Base-by-base conservation (phyloP, 208 protist species). In the Perkinsela sp. region DNA sequence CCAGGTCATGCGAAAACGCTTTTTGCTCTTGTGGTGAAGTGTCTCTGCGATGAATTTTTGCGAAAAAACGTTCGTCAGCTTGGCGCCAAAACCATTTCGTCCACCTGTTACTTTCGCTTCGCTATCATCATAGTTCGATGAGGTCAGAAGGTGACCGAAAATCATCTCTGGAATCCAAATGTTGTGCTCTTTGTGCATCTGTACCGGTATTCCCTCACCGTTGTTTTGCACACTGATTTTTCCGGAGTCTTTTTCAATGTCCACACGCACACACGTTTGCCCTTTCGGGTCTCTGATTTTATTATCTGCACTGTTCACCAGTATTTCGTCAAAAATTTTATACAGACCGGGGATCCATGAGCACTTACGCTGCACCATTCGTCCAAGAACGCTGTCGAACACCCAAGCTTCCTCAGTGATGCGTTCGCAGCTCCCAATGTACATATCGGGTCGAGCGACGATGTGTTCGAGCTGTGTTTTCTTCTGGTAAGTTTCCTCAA, bases 301-400 rank as follows among this genome's bases (percentile, higher is more conserved):
- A 79, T 99, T 98, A 80, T 99, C 98, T 0, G 96, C 90, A 1
- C 97, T 97, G 85, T 99, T 99, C 1, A 99, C 97, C 1, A 99
- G 79, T 74, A 99, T 99, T 80, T 99, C 98, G 76, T 99, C 98
- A 73, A 99, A 99, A 32, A 99, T 98, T 84, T 99, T 99, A 75
- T 95, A 98, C 2, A 99, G 80, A 28, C 93, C 97, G 0, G 97
- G 97, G 0, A 95, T 93, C 83, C 91, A 98, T 1, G 80, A 94
- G 70, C 95, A 88, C 70, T 88, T 85, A 66, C 90, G 83, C 66
- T 81, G 69, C 68, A 90, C 92, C 87, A 98, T 96, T 29, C 91
- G 76, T 2, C 77, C 72, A 31, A 85, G 77, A 0, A 82, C 88
- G 48, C 86, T 79, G 65, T 97, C 90, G 71, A 87, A 95, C 48